Base-by-base conservation (phyloP, 257 asterid species). In the Scutellaria barbata region DNA sequence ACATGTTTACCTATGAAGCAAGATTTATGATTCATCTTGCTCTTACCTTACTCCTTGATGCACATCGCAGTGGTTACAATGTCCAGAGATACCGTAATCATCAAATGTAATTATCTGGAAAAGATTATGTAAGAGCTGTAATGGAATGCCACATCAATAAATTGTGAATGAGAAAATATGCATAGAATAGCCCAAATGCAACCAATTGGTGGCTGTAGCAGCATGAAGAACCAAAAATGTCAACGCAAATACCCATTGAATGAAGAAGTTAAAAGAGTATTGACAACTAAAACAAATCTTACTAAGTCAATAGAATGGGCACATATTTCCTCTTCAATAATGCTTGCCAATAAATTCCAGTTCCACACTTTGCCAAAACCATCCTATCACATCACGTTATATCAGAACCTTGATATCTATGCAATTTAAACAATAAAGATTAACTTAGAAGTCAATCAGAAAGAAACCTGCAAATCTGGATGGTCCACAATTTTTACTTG, bases 81-180 rank as follows among this genome's bases (percentile, higher is more conserved):
- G 99, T 65, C 98, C 98, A 53, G 98, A 94, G 74, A 91, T 87
- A 50, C 99, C 96, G 74, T 84, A 84, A 69, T 74, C 75, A 76
- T 94, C 99, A 78, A 94, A 94, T 25, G 93, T 86, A 76, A 94
- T 77, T 37, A 95, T 82, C 99, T 94, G 85, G 48, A 67, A 68
- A 72, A 53, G 39, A 75, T 64, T 68, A 66, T 14, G 10, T 10
- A 60, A 61, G 41, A 69, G 52, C 30, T 35, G 53, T 66, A 51
- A 63, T 9, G 16, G 45, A 41, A 17, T 8, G 12, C 30, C 57
- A 4, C 6, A 12, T 56, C 51, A 51, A 43, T n/a, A 25, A 54
- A 60, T 52, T 48, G 12, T n/a, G 52, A 35, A 42, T 22, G 42
- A 52, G 45, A 42, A 50, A 25, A 6, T 48, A 17, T 45, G 63